Conservation (phyloP, 345 rosid species). For the Lenwebbia sp. region DNA sequence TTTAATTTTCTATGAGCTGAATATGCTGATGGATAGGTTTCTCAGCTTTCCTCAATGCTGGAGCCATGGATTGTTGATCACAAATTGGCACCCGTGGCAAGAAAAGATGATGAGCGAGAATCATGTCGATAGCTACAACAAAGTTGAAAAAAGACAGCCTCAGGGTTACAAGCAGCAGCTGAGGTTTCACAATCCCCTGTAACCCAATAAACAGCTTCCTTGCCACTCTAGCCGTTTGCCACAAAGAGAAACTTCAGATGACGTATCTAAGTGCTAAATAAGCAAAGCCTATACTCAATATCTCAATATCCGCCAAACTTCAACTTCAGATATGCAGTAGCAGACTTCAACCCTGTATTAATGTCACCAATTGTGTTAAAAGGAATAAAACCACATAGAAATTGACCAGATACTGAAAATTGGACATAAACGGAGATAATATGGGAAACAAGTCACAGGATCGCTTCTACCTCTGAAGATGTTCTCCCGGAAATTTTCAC, state of each 20-base stretch:
- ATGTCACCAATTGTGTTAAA: neutral
- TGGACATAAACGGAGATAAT: neutral
- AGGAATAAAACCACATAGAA: neutral
- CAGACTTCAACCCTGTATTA: constrained; percentile 35
- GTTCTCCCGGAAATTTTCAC: neutral
- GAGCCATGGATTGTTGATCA: constrained; percentile 22
- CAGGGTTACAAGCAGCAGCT: neutral
- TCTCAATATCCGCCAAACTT: neutral
- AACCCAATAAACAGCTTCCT: neutral
- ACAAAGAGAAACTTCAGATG: neutral
- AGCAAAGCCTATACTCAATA: neutral
- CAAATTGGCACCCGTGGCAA: constrained; percentile 16
- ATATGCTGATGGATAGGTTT: constrained; percentile 27
- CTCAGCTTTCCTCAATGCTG: constrained; percentile 32
- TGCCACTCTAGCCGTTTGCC: neutral
- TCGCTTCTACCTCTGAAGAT: neutral
- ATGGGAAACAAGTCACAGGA: neutral
- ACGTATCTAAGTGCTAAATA: neutral
- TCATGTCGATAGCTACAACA: constrained; percentile 25
- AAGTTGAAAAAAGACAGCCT: neutral
- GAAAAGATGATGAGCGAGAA: constrained; percentile 7
- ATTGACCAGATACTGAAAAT: neutral
- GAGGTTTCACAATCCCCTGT: neutral
- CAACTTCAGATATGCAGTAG: constrained; percentile 20
- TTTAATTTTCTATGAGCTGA: constrained; percentile 1